phyloP scores from a whole-genome alignment of 495 filamentous ascomycete species.

The Tuber magnatum region DNA sequence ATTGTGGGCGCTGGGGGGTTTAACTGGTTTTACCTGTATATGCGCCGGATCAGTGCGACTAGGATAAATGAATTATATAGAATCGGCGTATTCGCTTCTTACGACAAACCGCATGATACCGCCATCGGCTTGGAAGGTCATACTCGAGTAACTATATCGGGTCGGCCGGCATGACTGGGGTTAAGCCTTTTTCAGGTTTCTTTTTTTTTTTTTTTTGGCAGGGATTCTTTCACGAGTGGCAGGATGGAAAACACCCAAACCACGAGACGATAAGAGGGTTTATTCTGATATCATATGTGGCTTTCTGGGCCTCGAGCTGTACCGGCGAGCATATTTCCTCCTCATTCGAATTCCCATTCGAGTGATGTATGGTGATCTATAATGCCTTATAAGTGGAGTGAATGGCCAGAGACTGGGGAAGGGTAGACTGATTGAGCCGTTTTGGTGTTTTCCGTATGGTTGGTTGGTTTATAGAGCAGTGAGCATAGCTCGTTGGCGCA shows the following conservation, averaged over 20 bases:
- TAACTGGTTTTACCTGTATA: no score
- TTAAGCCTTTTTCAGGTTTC: not conserved
- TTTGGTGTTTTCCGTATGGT: not conserved
- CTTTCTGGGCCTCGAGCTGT: not conserved
- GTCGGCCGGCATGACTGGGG: not conserved
- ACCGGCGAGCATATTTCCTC: not conserved
- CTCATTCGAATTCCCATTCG: not conserved
- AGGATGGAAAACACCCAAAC: not conserved
- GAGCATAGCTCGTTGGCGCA: not conserved
- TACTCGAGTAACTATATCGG: not conserved
- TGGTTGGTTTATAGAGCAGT: no score
- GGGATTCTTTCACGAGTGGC: not conserved
- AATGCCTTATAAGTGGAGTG: not conserved
- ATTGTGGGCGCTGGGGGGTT: no score
- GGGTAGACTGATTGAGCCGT: not conserved
- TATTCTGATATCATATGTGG: not conserved
- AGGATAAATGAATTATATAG: no score
- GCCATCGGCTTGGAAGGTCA: not conserved
- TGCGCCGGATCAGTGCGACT: no score
- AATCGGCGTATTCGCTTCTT: not conserved
- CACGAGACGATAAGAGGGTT: not conserved
- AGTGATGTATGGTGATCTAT: not conserved
- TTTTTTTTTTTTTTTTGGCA: not conserved
- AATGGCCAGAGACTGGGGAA: not conserved
- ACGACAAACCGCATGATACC: not conserved